These are phyloP conservation scores for Lindgomyces ingoldianus DNA, from an alignment of 495 filamentous ascomycete genomes.

Conservation along the genomic window DNA sequence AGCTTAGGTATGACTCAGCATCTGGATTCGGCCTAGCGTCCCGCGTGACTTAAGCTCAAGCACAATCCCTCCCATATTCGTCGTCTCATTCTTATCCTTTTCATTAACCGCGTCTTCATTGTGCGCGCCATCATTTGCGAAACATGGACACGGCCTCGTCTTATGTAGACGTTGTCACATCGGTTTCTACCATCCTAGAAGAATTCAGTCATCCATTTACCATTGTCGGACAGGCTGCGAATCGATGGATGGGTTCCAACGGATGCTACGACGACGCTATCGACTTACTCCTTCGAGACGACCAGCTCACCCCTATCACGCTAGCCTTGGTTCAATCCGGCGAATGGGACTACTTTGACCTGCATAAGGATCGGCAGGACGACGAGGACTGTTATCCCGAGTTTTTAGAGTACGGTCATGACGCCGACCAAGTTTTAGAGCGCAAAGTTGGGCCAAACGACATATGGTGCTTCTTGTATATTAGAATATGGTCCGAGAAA, in stretches of 20 bases:
- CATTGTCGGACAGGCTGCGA: conserved; percentile 9
- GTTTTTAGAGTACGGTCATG: conserved; percentile 5
- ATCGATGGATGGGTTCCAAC: conserved; percentile 10
- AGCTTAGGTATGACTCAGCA: neutral
- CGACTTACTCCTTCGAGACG: conserved; percentile 8
- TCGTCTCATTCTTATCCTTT: neutral
- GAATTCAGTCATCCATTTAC: conserved; percentile 8
- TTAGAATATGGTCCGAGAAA: conserved; percentile 9
- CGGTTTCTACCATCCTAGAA: conserved; percentile 8
- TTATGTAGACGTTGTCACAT: conserved; percentile 9
- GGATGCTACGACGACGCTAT: conserved; percentile 9
- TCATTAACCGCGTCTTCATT: neutral
- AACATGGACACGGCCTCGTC: conserved; percentile 3
- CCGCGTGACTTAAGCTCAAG: neutral
- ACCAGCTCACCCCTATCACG: conserved; percentile 5
- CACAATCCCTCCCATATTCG: neutral
- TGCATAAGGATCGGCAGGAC: conserved; percentile 7
- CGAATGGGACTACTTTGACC: conserved; percentile 6
- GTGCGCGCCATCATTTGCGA: neutral
- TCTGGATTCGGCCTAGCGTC: neutral
- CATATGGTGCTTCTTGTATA: conserved; percentile 8
- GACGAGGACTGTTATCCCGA: conserved; percentile 8
- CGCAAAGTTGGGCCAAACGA: conserved; percentile 8
- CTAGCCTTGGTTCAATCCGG: conserved; percentile 8
- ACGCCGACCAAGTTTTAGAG: conserved; percentile 10